Base-by-base conservation (phyloP, 768 basidiomycete species). In the Kwoniella botswanensis region DNA sequence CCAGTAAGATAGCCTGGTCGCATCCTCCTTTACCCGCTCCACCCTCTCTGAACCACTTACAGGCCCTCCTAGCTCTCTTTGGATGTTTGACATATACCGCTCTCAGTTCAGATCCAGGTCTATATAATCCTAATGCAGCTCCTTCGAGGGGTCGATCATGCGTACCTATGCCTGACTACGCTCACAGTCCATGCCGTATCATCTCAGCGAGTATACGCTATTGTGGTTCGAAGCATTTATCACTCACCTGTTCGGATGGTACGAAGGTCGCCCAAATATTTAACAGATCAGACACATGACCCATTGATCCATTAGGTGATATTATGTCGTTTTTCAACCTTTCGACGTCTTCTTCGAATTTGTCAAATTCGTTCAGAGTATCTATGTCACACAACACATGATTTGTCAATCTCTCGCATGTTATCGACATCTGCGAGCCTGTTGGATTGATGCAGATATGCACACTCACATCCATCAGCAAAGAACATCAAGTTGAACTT, bases 221-320 rank as follows among this genome's bases (percentile, higher is more conserved):
- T 15, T 17, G 50, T 43, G 35, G 42, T 11, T 9, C 22, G 22
- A 10, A 42, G 10, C 3, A 35, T 35, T 35, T 35, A 35, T 35
- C 35, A 70, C 72, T 62, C 26, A 79, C 77, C 15, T 72, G 65
- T 2, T 74, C 59, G 3, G 83, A 84, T 26, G 82, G 80, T 5
- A 81, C 71, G 63, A 82, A 82, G 4, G 78, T 73, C 2, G 69
- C 82, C 70, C 75, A 82, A 21, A 82, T 64, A 69, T 84, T 84
- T 35, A 84, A 63, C 24, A 82, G 46, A 46, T 74, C 66, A 3
- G 67, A 35, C 4, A 82, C 81, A 41, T 78, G 73, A 6, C 60
- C 63, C 74, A 82, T 81, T 7, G 82, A 76, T 17, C 80, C 80
- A 46, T 71, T 68, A 1, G 68, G 55, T 7, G 76, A 75, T 35